Percentiles rank a stretch among this genome's conserved stretches.
Conservation (phyloP, 176 grass and related monocot species). For the Carex scoparia region DNA sequence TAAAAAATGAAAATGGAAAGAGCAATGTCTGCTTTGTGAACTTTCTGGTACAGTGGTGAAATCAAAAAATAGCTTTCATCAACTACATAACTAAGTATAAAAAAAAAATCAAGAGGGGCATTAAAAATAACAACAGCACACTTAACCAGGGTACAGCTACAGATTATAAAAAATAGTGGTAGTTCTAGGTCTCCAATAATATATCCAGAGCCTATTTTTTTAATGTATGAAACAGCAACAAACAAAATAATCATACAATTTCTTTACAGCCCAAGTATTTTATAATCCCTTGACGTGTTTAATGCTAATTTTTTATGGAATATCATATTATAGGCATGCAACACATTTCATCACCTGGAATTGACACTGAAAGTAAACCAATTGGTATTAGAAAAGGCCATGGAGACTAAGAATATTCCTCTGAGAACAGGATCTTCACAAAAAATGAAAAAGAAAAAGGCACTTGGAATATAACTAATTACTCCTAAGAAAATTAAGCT, state of each 20-base stretch:
- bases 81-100: not conserved
- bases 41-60: not conserved
- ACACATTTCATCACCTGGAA: constrained; percentile 18
- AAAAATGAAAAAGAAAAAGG: not conserved
- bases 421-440: not conserved
- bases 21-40: not conserved
- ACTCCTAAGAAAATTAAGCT: not conserved
- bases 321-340: not conserved
- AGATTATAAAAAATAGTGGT: not conserved
- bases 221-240: not conserved
- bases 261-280: not conserved
- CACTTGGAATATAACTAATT: not conserved
- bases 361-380: constrained; percentile 7
- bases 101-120: constrained; percentile 8
- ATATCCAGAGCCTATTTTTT: not conserved
- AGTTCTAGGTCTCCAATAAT: not conserved
- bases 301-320: not conserved
- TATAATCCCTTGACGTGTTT: not conserved
- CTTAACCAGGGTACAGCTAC: not conserved
- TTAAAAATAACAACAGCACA: constrained; percentile 2
- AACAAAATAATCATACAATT: not conserved
- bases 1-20: not conserved
- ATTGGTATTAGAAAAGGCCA: constrained; percentile 6
- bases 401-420: not conserved
- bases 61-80: not conserved